phyloP scores from a whole-genome alignment of 1,284 basidiomycete genomes.

The Butyriboletus appendiculatus region DNA sequence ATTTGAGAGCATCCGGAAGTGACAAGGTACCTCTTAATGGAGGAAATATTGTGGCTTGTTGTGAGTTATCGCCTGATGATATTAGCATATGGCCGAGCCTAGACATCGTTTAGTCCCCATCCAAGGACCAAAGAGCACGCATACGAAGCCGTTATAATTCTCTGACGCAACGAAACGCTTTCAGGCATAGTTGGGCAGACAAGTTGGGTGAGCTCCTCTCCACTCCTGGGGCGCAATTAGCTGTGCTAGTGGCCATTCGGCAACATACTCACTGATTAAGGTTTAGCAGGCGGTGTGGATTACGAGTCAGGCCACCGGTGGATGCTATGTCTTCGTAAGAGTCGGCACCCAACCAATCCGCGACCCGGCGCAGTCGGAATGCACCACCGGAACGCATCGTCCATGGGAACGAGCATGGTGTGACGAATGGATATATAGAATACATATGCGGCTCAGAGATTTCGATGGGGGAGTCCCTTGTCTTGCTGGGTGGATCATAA shows the following conservation, averaged over 20 bases:
- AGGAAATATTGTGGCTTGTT: slow-evolving; percentile 44
- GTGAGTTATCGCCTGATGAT: slow-evolving; percentile 36
- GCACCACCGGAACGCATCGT: slow-evolving; percentile 43
- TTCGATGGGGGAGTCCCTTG: slow-evolving; percentile 28
- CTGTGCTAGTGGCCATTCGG: background rate
- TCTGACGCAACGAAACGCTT: slow-evolving; percentile 7
- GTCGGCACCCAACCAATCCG: slow-evolving; percentile 52
- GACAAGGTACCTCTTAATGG: slow-evolving; percentile 50
- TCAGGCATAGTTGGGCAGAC: slow-evolving; percentile 6
- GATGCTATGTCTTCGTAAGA: slow-evolving; percentile 36
- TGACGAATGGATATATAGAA: slow-evolving; percentile 64
- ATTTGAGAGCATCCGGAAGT: slow-evolving; percentile 47
- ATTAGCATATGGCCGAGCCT: slow-evolving; percentile 63
- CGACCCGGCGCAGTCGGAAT: slow-evolving; percentile 61
- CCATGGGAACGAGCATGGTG: slow-evolving; percentile 51
- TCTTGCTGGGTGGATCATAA: slow-evolving; percentile 39
- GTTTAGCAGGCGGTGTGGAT: slow-evolving; percentile 36
- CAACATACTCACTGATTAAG: slow-evolving; percentile 31
- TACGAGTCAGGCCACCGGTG: slow-evolving; percentile 41
- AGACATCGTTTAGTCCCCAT: slow-evolving; percentile 15
- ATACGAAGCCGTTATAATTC: slow-evolving; percentile 50
- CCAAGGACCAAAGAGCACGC: background rate
- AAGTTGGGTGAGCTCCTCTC: slow-evolving; percentile 16
- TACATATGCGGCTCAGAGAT: slow-evolving; percentile 41
- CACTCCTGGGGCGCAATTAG: slow-evolving; percentile 23